These are phyloP conservation scores for Neurospora discreta DNA, from an alignment of 495 filamentous ascomycete genomes.

Conservation along the genomic window DNA sequence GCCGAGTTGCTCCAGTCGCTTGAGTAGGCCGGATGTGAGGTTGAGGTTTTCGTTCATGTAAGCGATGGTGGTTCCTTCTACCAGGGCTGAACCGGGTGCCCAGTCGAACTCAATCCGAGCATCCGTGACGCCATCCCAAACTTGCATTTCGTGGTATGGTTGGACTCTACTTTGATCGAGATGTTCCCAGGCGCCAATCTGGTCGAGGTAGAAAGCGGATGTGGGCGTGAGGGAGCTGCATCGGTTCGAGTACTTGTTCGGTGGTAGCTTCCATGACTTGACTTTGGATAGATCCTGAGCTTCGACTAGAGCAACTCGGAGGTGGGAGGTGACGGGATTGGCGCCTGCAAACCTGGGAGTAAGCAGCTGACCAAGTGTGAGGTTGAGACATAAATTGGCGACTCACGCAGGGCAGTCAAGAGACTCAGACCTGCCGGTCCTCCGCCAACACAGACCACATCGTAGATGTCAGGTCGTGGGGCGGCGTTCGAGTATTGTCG, in stretches of 20 bases:
- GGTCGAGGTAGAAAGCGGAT: slow-evolving; percentile 56
- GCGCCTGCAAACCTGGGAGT: slow-evolving; percentile 32
- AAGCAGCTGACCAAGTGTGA: slow-evolving; percentile 3
- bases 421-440: slow-evolving; percentile 92
- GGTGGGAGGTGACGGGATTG: slow-evolving; percentile 58
- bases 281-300: slow-evolving; percentile 65
- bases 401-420: slow-evolving; percentile 72
- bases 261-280: slow-evolving; percentile 51
- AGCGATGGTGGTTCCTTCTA: slow-evolving; percentile 53
- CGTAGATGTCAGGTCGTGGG: slow-evolving; percentile 56
- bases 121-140: slow-evolving; percentile 90
- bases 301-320: slow-evolving; percentile 85
- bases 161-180: slow-evolving; percentile 61
- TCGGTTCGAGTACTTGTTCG: slow-evolving; percentile 74
- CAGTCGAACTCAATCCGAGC: slow-evolving; percentile 84
- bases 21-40: slow-evolving; percentile 63
- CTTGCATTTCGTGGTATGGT: slow-evolving; percentile 82
- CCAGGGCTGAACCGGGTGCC: slow-evolving; percentile 36
- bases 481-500: slow-evolving; percentile 29
- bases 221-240: slow-evolving; percentile 88
- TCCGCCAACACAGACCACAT: slow-evolving; percentile 91
- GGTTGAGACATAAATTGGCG: background rate
- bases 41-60: slow-evolving; percentile 97
- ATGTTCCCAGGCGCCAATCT: slow-evolving; percentile 83
- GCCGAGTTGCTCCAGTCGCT: slow-evolving; percentile 56